Evolutionary conservation across 1,284 basidiomycete genomes (phyloP), one percentile per base, ranked within the genome.

Genomic region (Earliella scabrosa): DNA sequence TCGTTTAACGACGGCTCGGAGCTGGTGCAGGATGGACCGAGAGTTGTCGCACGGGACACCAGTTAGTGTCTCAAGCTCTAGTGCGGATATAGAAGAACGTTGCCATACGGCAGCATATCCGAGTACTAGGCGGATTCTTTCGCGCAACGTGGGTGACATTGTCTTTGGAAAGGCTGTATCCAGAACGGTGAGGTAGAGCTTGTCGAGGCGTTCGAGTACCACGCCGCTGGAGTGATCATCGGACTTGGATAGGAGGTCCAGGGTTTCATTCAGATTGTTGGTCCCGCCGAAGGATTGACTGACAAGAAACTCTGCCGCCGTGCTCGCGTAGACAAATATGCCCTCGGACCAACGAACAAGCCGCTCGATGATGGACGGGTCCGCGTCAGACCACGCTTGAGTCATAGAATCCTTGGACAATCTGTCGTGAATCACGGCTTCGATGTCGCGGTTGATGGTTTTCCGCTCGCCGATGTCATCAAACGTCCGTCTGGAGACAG

Each of bases 321-420:
- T 55, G 18, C 43, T 38, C 6, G 59, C 59, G 26, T 61, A 58
- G 43, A 56, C 46, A 41, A 61, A 61, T 2, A 61, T 45, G 4
- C 59, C 56, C 2, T 57, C 53, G 1, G 60, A 45, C 10, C 20
- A 10, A 35, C 47, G 18, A 4, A 50, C 44, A 4, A 61, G 40
- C 8, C 43, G 34, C 16, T 13, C 21, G 13, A 56, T 31, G 16
- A 53, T 29, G 29, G 43, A 24, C 7, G 41, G 40, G 18, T 50
- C 18, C n/a, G 35, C 34, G 13, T 44, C n/a, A 9, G 44, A 16
- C n/a, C 48, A 18, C 2, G 39, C 20, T 23, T 50, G 36, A 21
- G 13, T 41, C 21, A 20, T 23, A 11, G 21, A 31, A 10, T 50
- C 48, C 2, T 48, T n/a, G 5, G 16, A 40, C 11, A 63, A 39